Evolutionary conservation across 2,329 filamentous ascomycete genomes (phyloP).

Genomic region (Cercospora sp.): DNA sequence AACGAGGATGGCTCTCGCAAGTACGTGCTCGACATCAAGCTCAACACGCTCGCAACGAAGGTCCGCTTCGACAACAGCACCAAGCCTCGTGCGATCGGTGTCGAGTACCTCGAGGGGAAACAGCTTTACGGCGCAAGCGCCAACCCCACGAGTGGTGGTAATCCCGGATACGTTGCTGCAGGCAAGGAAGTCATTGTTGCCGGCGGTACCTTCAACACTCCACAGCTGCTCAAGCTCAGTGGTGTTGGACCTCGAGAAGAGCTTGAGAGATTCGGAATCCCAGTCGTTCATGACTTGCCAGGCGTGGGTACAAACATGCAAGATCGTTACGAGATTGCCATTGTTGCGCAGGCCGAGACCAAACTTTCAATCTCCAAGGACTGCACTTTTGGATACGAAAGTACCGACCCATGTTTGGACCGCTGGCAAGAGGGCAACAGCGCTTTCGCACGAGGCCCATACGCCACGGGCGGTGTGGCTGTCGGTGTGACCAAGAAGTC

Average conservation of each 20-base stretch:
- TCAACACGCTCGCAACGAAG: slow-evolving; percentile 66
- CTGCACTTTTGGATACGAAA: slow-evolving; percentile 40
- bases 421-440: slow-evolving; percentile 44
- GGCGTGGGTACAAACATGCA: slow-evolving; percentile 66
- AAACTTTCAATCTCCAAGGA: slow-evolving; percentile 43
- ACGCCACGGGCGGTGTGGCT: slow-evolving; percentile 55
- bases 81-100: slow-evolving; percentile 40
- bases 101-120: slow-evolving; percentile 46
- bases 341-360: slow-evolving; percentile 49
- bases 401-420: slow-evolving; percentile 45
- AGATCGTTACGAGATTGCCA: slow-evolving; percentile 59
- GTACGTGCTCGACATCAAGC: slow-evolving; percentile 58
- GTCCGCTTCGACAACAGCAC: slow-evolving; percentile 62
- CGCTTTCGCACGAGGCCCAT: slow-evolving; percentile 44
- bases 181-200: slow-evolving; percentile 50
- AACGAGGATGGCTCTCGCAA: slow-evolving; percentile 53
- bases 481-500: slow-evolving; percentile 48
- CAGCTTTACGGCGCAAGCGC: slow-evolving; percentile 45
- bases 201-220: slow-evolving; percentile 61
- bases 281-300: slow-evolving; percentile 56
- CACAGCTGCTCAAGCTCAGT: slow-evolving; percentile 64
- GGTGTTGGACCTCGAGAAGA: slow-evolving; percentile 61
- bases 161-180: slow-evolving; percentile 44
- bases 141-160: slow-evolving; percentile 37
- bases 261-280: slow-evolving; percentile 56